phyloP scores from a whole-genome alignment of 352 stramenopile genomes.

The Globisporangium middletonii region DNA sequence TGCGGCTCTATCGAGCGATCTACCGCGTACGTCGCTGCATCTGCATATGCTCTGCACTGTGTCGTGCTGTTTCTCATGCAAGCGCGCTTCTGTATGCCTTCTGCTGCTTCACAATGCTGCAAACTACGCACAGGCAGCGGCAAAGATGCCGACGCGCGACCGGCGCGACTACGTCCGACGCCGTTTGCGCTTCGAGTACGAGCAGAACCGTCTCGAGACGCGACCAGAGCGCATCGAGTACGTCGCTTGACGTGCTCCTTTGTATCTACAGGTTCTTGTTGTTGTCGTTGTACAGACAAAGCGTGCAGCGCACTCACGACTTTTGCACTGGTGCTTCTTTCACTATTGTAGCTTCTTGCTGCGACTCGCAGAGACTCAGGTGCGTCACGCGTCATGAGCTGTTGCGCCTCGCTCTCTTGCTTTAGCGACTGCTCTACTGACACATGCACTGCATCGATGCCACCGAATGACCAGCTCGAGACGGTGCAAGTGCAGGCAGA shows the following conservation, averaged over 20 bases:
- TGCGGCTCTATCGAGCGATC: conserved; percentile 68
- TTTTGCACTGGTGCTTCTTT: not conserved
- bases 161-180: conserved; percentile 59
- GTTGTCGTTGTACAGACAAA: not conserved
- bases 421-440: not conserved
- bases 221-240: conserved; percentile 51
- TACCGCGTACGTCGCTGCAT: conserved; percentile 44
- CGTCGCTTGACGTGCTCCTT: not conserved
- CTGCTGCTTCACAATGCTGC: not conserved
- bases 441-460: not conserved
- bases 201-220: conserved; percentile 50
- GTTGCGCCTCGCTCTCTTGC: not conserved
- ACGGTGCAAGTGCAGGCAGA: conserved; percentile 67
- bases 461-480: conserved; percentile 32
- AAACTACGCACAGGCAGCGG: conserved; percentile 30
- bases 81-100: not conserved
- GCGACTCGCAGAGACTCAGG: conserved; percentile 60
- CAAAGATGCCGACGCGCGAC: conserved; percentile 62
- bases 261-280: no score
- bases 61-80: not conserved
- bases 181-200: conserved; percentile 64
- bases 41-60: not conserved
- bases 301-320: not conserved
- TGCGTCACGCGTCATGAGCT: conserved; percentile 3
- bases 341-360: conserved; percentile 25